Percentiles rank a stretch among this genome's conserved stretches.
Evolutionary conservation across 2,329 filamentous ascomycete genomes (phyloP).

Genomic region (Colletotrichum tofieldiae): DNA sequence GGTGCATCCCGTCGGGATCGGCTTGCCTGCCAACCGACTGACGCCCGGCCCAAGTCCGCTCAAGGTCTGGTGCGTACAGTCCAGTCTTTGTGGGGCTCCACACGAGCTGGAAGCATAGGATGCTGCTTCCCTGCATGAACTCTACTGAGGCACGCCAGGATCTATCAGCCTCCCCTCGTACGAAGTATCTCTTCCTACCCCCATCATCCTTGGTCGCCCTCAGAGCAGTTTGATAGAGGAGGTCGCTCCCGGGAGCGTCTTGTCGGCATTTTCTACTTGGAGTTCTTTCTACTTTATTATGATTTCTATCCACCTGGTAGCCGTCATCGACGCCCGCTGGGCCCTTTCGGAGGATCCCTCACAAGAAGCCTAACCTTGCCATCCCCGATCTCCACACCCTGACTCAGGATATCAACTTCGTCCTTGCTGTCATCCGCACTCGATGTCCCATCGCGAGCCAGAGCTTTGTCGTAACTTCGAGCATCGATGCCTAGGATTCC

Average conservation of each 20-base stretch:
- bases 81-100: conserved; percentile 36
- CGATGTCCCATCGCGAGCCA: conserved; percentile 63
- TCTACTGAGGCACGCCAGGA: neutral
- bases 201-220: neutral
- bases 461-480: conserved; percentile 76
- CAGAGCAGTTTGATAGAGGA: neutral
- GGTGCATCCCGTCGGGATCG: conserved; percentile 31
- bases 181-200: neutral
- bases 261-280: conserved; percentile 26
- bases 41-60: conserved; percentile 27
- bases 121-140: conserved; percentile 40
- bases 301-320: conserved; percentile 43
- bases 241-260: conserved; percentile 17
- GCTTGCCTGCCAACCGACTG: conserved; percentile 26
- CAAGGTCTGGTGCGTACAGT: conserved; percentile 2
- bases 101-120: conserved; percentile 34
- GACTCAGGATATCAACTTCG: conserved; percentile 72
- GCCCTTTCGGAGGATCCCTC: conserved; percentile 72
- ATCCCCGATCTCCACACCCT: conserved; percentile 78
- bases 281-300: conserved; percentile 37
- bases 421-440: conserved; percentile 60
- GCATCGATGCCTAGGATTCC: conserved; percentile 81
- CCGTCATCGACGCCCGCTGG: conserved; percentile 64
- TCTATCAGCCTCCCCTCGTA: neutral
- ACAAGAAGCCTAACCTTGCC: conserved; percentile 78